Evolutionary conservation across 2,329 filamentous ascomycete genomes (phyloP).

Genomic region (Trichoderma endophyticum): DNA sequence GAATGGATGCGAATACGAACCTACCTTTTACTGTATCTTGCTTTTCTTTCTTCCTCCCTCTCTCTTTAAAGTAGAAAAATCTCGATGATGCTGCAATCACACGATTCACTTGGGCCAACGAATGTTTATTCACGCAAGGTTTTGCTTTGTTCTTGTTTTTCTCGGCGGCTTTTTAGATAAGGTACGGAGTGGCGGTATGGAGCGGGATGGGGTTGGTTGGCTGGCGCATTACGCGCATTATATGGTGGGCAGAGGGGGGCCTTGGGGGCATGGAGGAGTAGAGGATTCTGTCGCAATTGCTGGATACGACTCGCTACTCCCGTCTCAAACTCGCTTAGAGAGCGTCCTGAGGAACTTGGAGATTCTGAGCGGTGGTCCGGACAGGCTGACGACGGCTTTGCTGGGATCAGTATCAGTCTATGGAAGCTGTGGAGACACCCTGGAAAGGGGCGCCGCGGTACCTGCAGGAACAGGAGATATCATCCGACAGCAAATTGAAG

Average conservation of each 20-base stretch:
- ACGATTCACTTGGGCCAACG: background rate
- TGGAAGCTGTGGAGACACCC: constrained; percentile 17
- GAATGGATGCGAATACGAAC: constrained; percentile 13
- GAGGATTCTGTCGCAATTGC: background rate
- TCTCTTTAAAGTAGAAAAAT: background rate
- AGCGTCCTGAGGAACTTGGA: constrained; percentile 5
- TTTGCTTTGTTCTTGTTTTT: background rate
- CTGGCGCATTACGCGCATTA: constrained; percentile 16
- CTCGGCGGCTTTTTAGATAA: background rate
- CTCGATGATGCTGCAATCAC: background rate
- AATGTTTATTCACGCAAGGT: background rate
- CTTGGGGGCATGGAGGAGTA: no score
- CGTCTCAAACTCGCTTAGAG: constrained; percentile 10
- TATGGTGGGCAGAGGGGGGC: constrained; percentile 4
- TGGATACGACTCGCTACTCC: constrained; percentile 4
- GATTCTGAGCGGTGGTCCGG: constrained; percentile 3
- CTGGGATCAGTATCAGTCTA: constrained; percentile 8
- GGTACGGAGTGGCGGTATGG: background rate
- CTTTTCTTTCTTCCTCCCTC: background rate
- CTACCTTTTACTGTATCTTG: background rate
- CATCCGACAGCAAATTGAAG: constrained; percentile 8
- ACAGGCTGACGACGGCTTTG: constrained; percentile 4
- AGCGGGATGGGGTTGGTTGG: background rate
- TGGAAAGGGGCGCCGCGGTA: constrained; percentile 15
- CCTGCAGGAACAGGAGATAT: constrained; percentile 17